Percentiles rank a stretch among this genome's conserved stretches.
Conservation (phyloP, 306 rosid genomes). For the Cucumis hystrix region DNA sequence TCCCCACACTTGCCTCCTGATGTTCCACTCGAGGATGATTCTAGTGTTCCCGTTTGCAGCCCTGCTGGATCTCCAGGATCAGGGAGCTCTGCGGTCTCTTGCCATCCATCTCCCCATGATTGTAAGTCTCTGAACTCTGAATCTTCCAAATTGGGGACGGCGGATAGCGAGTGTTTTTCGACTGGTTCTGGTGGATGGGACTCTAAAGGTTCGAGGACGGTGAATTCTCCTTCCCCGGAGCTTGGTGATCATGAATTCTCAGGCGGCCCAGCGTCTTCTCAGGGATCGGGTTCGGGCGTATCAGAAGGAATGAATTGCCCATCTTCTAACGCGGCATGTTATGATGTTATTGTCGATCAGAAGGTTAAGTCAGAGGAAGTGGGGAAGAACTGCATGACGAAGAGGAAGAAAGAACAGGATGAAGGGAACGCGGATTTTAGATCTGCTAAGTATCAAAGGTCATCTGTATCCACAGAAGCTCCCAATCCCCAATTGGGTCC, state of each 20-base stretch:
- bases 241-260: constrained; percentile 26
- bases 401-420: constrained; percentile 55
- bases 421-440: constrained; percentile 40
- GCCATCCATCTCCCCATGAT: neutral
- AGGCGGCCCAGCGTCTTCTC: constrained; percentile 48
- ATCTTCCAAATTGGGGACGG: constrained; percentile 14
- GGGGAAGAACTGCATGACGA: constrained; percentile 31
- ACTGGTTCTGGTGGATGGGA: constrained; percentile 13
- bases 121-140: neutral
- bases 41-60: constrained; percentile 17
- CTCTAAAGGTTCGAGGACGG: constrained; percentile 6
- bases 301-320: constrained; percentile 30
- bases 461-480: constrained; percentile 19
- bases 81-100: constrained; percentile 3
- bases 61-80: constrained; percentile 20
- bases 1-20: neutral
- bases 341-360: constrained; percentile 20
- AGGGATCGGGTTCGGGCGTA: constrained; percentile 60
- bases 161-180: constrained; percentile 11
- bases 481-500: constrained; percentile 8
- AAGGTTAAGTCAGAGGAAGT: constrained; percentile 40
- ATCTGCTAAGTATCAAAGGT: constrained; percentile 42
- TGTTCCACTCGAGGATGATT: neutral
- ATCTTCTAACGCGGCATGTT: constrained; percentile 23
- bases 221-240: constrained; percentile 15